Evolutionary conservation across 1,139 yeast genomes (phyloP).

Genomic region (Chernovozyma aurita): DNA sequence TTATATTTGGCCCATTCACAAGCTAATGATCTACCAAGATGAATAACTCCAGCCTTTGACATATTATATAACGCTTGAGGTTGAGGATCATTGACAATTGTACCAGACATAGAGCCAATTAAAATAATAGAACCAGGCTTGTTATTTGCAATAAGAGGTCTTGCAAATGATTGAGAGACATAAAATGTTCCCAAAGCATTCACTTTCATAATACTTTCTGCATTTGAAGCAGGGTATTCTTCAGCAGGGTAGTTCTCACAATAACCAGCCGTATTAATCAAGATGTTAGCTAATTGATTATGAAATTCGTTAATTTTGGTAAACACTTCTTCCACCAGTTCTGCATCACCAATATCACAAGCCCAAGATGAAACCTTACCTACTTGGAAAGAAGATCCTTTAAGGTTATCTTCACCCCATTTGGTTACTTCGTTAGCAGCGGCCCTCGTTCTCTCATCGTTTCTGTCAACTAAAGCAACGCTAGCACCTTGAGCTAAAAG

Average conservation of each 20-base stretch:
- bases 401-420: conserved; percentile 50
- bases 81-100: conserved; percentile 49
- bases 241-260: conserved; percentile 76
- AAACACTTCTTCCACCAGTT: conserved; percentile 52
- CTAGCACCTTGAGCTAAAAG: conserved; percentile 69
- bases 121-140: conserved; percentile 44
- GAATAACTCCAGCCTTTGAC: conserved; percentile 50
- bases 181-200: conserved; percentile 74
- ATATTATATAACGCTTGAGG: conserved; percentile 49
- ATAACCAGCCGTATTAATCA: conserved; percentile 81
- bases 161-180: conserved; percentile 58
- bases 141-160: conserved; percentile 58
- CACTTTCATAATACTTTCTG: conserved; percentile 66
- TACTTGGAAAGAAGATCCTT: conserved; percentile 35
- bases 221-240: conserved; percentile 68
- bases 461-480: conserved; percentile 71
- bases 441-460: conserved; percentile 52
- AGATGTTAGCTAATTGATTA: conserved; percentile 56
- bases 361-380: conserved; percentile 65
- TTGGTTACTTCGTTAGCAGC: conserved; percentile 55
- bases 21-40: conserved; percentile 44
- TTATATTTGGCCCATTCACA: conserved; percentile 51
- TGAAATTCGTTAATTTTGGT: conserved; percentile 51
- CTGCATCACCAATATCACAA: conserved; percentile 70
- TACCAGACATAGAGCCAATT: conserved; percentile 48